Base-by-base conservation (phyloP, 1,284 basidiomycete species). In the Trametes versicolor region DNA sequence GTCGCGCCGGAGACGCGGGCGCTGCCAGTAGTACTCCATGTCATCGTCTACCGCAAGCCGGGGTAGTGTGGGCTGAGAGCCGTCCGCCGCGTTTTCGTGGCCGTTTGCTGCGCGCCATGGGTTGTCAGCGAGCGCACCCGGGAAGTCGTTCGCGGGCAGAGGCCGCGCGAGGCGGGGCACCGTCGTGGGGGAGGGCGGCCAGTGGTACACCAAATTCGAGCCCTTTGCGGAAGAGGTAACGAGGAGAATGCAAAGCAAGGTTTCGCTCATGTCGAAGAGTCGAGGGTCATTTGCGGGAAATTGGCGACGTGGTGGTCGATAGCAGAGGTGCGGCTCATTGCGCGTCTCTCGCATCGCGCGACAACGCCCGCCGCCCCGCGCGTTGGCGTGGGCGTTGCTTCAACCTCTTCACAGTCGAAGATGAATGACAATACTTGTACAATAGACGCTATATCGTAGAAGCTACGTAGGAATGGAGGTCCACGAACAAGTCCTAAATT, bases 211-310 rank as follows among this genome's bases (percentile, higher is more conserved):
- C 1, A 94, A 78, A 69, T 82, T 90, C 8, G 88, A 87, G 19
- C 89, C 92, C 72, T 88, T 91, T 4, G 91, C 88, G 8, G 92
- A 93, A 8, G 88, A 87, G 6, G 91, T 91, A 29, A 92, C 90
- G 23, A 94, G 84, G 1, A 93, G 77, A 65, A 94, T 82, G 8
- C 89, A 87, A 36, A 92, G 76, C n/a, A 94, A 80, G 2, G 89
- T 89, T 75, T 91, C 89, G 52, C 72, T 73, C 74, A 77, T 77
- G 17, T 12, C 27, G 6, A 21, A 4, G 7, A 10, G 25, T 29
- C 1, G 19, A 15, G 29, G 13, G 12, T 15, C 48, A 49, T 49
- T 29, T 15, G 12, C 48, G 27, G 6, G 27, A 21, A 25, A 6
- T 21, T 7, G 39, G 41, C 9, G 52, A 34, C 49, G 25, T 23